These are phyloP conservation scores for Asterionellopsis glacialis DNA, from an alignment of 108 stramenopile genomes.

Conservation along the genomic window DNA sequence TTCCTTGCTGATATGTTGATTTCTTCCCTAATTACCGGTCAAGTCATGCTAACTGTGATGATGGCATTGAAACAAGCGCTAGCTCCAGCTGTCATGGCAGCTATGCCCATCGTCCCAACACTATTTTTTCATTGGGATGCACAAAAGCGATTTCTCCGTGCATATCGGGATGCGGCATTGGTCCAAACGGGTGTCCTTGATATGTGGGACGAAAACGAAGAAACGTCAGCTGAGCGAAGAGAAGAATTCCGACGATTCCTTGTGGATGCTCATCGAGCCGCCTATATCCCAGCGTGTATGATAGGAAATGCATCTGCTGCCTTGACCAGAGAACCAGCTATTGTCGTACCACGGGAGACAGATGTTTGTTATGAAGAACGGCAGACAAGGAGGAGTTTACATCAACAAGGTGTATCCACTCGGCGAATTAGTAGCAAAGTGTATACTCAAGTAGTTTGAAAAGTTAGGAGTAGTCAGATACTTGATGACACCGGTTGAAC, in stretches of 20 bases:
- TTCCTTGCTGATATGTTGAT: slow-evolving; percentile 75
- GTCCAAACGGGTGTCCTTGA: slow-evolving; percentile 79
- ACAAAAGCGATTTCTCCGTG: slow-evolving; percentile 44
- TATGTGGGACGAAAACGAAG: slow-evolving; percentile 65
- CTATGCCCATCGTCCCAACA: slow-evolving; percentile 53
- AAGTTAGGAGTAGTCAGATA: too few relatives aligned
- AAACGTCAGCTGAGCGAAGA: slow-evolving; percentile 50
- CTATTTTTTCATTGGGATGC: slow-evolving; percentile 48
- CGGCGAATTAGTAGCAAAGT: too few relatives aligned
- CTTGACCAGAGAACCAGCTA: slow-evolving; percentile 71
- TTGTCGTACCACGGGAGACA: slow-evolving; percentile 41
- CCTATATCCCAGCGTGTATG: slow-evolving; percentile 87
- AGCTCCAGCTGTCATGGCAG: slow-evolving; percentile 63
- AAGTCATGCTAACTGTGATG: slow-evolving; percentile 34
- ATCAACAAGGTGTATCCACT: too few relatives aligned
- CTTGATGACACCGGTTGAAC: too few relatives aligned
- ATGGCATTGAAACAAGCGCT: slow-evolving; percentile 52
- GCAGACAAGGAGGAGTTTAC: too few relatives aligned
- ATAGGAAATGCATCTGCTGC: slow-evolving; percentile 43
- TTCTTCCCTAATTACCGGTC: slow-evolving; percentile 54
- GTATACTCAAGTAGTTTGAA: too few relatives aligned
- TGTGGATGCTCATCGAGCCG: slow-evolving; percentile 85
- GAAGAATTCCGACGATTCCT: slow-evolving; percentile 77
- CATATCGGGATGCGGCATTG: slow-evolving; percentile 76
- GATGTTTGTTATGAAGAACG: slow-evolving; percentile 1